A percentile compares a stretch with the other conserved stretches of the same genome.
Evolutionary conservation across 108 stramenopile species (phyloP).

Genomic region (Pseudonitzschia multistriata): DNA sequence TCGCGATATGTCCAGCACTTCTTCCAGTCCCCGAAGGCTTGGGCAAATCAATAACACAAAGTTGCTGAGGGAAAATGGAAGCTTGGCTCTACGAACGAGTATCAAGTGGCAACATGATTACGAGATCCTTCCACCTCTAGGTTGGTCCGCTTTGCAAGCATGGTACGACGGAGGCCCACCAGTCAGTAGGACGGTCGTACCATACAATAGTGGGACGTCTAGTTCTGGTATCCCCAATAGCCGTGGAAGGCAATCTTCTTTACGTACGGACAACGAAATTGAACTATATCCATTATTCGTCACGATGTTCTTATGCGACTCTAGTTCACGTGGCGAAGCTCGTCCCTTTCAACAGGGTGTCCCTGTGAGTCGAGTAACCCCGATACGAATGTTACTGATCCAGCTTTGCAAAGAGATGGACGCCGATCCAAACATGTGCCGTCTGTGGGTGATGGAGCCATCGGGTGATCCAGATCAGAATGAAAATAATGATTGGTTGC

Average conservation of each 20-base stretch:
- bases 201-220: constrained; percentile 39
- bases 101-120: constrained; percentile 79
- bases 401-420: constrained; percentile 75
- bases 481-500: constrained; percentile 49
- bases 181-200: constrained; percentile 75
- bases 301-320: constrained; percentile 81
- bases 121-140: constrained; percentile 79
- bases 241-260: neutral
- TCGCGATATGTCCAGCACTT: constrained; percentile 20
- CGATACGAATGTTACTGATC: constrained; percentile 58
- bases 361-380: constrained; percentile 72
- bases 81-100: constrained; percentile 62
- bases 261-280: constrained; percentile 71
- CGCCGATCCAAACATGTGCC: constrained; percentile 58
- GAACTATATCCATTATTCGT: constrained; percentile 85
- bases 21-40: constrained; percentile 36
- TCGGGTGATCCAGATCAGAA: constrained; percentile 11
- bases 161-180: constrained; percentile 94
- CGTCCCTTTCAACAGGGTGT: constrained; percentile 82
- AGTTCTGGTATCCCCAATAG: constrained; percentile 9
- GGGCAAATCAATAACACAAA: constrained; percentile 70
- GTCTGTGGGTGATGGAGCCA: constrained; percentile 68
- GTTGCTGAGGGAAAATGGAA: constrained; percentile 71
- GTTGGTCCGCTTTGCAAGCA: constrained; percentile 83
- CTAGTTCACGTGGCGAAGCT: constrained; percentile 70